Evolutionary conservation across 2,329 filamentous ascomycete species (phyloP), one percentile per base, ranked within the genome.

Genomic region (Chaetomium sp.): DNA sequence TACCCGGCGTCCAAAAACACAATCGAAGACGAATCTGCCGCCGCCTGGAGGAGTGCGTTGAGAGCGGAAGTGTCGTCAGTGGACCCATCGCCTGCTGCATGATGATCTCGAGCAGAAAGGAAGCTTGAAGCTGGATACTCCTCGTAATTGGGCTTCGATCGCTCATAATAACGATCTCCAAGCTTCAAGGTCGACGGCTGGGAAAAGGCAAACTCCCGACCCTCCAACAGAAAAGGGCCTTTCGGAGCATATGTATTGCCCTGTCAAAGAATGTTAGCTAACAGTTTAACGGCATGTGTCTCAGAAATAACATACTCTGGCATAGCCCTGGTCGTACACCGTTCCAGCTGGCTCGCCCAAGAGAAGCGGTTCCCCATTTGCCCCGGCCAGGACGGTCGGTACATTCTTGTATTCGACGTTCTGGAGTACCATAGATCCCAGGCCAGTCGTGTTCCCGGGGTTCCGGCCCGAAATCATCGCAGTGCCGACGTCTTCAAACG

Each of bases 81-180:
- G 0, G 70, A 66, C 33, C 86, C 88, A 61, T 92, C 86, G 63
- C 87, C 87, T 67, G 78, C 81, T 47, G 86, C 86, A 53, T 86
- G 84, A 40, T 76, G 75, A 12, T 74, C 74, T 63, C 83, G 85
- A 65, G 85, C 78, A 60, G 79, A 84, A 62, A 86, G 68, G 63
- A 88, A 86, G 8, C 76, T 72, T 5, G 72, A 74, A 6, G 75
- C 72, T 27, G 79, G 67, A 11, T 78, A 66, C 41, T 72, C 69
- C 60, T 81, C 78, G 64, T 89, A 89, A 61, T 87, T 80, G 7
- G 86, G 86, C 74, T 86, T 87, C 59, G 82, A 81, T 27, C 64
- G 59, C 51, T 63, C 62, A 46, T 65, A 67, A 55, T 89, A 82
- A 32, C 75, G 71, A 12, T 68, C 67, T 9, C 70, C 69, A 41